Percentiles rank a stretch among this genome's conserved stretches.
These are phyloP conservation scores for Cymbopogon citratus DNA, from an alignment of 176 grass and related monocot species.

Conservation along the genomic window DNA sequence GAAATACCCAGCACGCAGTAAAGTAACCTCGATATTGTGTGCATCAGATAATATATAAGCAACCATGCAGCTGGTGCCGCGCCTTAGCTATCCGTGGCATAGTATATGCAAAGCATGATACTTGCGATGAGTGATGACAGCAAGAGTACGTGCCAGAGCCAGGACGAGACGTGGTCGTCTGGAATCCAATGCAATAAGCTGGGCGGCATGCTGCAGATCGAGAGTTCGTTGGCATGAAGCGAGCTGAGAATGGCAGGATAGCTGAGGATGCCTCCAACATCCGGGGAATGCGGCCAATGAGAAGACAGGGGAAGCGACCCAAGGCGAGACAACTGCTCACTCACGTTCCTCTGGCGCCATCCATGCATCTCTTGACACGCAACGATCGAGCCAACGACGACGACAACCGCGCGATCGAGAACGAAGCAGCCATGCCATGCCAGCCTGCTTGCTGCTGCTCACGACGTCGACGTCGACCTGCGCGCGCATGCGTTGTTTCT, in stretches of 20 bases:
- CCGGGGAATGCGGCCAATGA: constrained; percentile 38
- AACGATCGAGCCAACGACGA: background rate
- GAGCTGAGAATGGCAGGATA: background rate
- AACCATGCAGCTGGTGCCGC: too few relatives aligned
- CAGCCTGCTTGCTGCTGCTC: too few relatives aligned
- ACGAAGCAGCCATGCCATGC: background rate
- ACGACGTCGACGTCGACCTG: background rate
- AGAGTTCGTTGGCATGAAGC: background rate
- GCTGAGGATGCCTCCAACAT: constrained; percentile 29
- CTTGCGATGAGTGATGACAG: too few relatives aligned
- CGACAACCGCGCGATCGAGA: background rate
- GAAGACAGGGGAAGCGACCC: background rate
- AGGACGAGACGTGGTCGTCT: too few relatives aligned
- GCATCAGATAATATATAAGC: too few relatives aligned
- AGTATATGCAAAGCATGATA: too few relatives aligned
- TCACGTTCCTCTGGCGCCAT: constrained; percentile 29
- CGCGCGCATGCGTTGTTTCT: background rate
- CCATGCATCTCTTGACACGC: background rate
- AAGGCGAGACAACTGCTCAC: constrained; percentile 14
- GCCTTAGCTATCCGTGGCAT: too few relatives aligned
- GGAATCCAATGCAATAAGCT: too few relatives aligned
- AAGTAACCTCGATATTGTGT: too few relatives aligned
- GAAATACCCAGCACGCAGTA: too few relatives aligned
- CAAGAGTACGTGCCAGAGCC: too few relatives aligned
- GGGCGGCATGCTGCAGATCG: too few relatives aligned